Conservation (phyloP, 1,139 yeast genomes). For the Lodderomyces metapsilosis region DNA sequence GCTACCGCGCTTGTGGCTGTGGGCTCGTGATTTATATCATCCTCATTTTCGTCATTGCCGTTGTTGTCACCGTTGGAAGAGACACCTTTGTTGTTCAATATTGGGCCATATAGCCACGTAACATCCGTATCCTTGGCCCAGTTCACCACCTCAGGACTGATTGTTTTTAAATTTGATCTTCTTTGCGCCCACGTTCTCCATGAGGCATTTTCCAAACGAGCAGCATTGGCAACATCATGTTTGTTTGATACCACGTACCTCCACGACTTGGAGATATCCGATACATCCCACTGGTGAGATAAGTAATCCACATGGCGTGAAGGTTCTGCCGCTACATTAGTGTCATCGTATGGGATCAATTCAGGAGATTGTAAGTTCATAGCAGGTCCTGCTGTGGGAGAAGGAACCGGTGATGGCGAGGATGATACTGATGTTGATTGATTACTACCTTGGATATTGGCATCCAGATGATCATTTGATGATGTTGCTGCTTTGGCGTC, state of each 20-base stretch:
- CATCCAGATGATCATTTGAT: conserved; percentile 1
- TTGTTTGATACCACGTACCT: conserved; percentile 82
- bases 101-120: conserved; percentile 82
- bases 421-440: conserved; percentile 9
- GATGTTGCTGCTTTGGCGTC: conserved; percentile 5
- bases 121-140: conserved; percentile 83
- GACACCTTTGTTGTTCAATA: conserved; percentile 45
- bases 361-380: conserved; percentile 31
- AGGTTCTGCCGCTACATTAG: conserved; percentile 77
- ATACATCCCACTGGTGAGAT: conserved; percentile 93
- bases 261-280: conserved; percentile 93
- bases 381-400: conserved; percentile 12
- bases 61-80: conserved; percentile 10
- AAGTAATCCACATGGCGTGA: conserved; percentile 89
- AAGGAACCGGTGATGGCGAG: conserved; percentile 16
- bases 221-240: conserved; percentile 66
- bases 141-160: conserved; percentile 70
- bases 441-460: conserved; percentile 2
- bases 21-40: conserved; percentile 18
- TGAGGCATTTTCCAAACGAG: conserved; percentile 74
- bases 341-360: conserved; percentile 75
- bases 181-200: conserved; percentile 92
- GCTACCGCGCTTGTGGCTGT: conserved; percentile 48
- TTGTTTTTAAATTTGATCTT: conserved; percentile 60
- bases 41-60: conserved; percentile 16